phyloP scores from a whole-genome alignment of 2,329 filamentous ascomycete species.

The Fusarium austroafricanum region DNA sequence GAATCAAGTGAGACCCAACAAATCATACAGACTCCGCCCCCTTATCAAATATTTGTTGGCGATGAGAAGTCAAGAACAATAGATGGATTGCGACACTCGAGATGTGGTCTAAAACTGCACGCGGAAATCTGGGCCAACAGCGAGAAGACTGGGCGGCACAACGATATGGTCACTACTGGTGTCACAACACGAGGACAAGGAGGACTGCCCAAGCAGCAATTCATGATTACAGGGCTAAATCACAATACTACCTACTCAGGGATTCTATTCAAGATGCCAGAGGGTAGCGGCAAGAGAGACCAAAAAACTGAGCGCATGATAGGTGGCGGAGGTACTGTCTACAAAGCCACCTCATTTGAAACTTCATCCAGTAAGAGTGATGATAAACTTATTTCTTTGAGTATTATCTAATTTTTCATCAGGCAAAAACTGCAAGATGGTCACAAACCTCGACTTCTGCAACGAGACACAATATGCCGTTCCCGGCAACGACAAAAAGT shows the following conservation, averaged over 20 bases:
- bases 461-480: conserved; percentile 90
- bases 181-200: conserved; percentile 77
- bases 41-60: conserved; percentile 83
- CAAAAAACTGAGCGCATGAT: conserved; percentile 55
- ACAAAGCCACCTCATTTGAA: conserved; percentile 75
- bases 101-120: conserved; percentile 78
- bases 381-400: too few relatives aligned
- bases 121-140: conserved; percentile 70
- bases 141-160: conserved; percentile 60
- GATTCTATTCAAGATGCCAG: conserved; percentile 73
- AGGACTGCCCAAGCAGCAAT: conserved; percentile 83
- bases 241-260: conserved; percentile 77
- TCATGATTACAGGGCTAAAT: conserved; percentile 83
- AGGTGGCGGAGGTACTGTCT: conserved; percentile 82
- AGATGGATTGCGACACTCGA: conserved; percentile 80
- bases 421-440: conserved; percentile 85
- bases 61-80: conserved; percentile 69
- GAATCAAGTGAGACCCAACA: conserved; percentile 66
- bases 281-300: conserved; percentile 57
- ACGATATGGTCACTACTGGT: conserved; percentile 63
- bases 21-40: conserved; percentile 63
- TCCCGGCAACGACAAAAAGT: conserved; percentile 77
- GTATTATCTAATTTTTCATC: conserved; percentile 18
- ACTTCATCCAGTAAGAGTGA: conserved; percentile 77
- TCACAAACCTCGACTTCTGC: conserved; percentile 91